A percentile compares a stretch with the other conserved stretches of the same genome.
phyloP scores from a whole-genome alignment of 2,329 filamentous ascomycete species.

The Leptosphaerulina australis region DNA sequence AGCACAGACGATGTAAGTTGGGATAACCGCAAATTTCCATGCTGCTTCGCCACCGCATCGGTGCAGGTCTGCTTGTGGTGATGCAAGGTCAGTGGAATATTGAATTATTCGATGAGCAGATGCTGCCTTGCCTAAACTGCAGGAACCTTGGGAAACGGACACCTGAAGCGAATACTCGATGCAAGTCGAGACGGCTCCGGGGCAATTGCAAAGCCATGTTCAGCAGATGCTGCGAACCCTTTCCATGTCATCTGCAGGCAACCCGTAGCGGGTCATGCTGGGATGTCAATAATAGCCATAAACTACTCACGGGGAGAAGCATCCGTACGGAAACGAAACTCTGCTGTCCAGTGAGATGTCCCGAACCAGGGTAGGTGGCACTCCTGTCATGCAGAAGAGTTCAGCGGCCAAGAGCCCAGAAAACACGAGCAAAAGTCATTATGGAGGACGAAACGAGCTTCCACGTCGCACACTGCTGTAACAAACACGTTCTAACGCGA shows the following conservation, averaged over 20 bases:
- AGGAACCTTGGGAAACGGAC: background rate
- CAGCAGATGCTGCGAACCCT: background rate
- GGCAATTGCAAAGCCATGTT: background rate
- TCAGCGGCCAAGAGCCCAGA: slow-evolving; percentile 6
- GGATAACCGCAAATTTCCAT: slow-evolving; percentile 14
- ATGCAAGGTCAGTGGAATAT: background rate
- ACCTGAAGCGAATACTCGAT: background rate
- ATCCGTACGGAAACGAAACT: slow-evolving; percentile 9
- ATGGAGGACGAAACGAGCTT: slow-evolving; percentile 8
- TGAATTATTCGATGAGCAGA: background rate
- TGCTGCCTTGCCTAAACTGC: slow-evolving; percentile 1
- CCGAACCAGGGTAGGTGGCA: background rate
- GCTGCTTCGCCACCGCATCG: slow-evolving; percentile 10
- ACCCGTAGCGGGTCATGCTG: slow-evolving; percentile 2
- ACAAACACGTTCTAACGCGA: slow-evolving; percentile 14
- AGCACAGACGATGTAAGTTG: slow-evolving; percentile 17
- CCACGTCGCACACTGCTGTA: slow-evolving; percentile 9
- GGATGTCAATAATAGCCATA: background rate
- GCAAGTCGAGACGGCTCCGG: background rate
- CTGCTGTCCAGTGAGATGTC: slow-evolving; percentile 1
- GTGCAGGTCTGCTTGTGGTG: background rate
- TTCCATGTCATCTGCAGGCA: background rate
- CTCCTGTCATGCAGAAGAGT: slow-evolving; percentile 9
- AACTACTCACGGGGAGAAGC: slow-evolving; percentile 7
- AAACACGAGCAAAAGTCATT: slow-evolving; percentile 15